A percentile compares a stretch with the other conserved stretches of the same genome.
Conservation (phyloP, 2,329 filamentous ascomycete genomes). For the Mollisia scopiformis region DNA sequence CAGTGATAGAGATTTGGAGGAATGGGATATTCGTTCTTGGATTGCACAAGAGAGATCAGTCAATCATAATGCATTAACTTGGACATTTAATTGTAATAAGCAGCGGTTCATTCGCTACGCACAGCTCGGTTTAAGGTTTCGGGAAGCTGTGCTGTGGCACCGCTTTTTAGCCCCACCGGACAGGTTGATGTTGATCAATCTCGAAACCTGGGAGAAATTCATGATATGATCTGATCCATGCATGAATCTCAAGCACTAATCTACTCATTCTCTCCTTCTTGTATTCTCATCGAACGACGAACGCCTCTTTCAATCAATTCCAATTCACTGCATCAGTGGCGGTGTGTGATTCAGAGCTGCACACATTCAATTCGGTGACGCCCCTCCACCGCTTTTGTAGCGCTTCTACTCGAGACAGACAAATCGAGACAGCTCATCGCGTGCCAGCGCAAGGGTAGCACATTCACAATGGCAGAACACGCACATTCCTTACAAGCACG, state of each 20-base stretch:
- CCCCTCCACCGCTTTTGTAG: background rate
- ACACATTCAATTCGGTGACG: background rate
- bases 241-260: background rate
- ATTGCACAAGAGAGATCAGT: too few species aligned
- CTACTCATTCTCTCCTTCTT: background rate
- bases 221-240: background rate
- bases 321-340: background rate
- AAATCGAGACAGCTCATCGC: background rate
- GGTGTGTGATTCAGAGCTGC: background rate
- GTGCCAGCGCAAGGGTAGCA: background rate
- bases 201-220: background rate
- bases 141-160: background rate
- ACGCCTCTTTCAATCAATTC: background rate
- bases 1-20: too few species aligned
- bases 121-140: background rate
- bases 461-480: conserved; percentile 5
- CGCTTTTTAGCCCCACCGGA: background rate
- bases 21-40: too few species aligned
- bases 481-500: background rate
- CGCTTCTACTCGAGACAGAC: conserved; percentile 2
- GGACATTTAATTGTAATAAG: background rate
- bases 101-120: background rate
- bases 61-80: background rate
- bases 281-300: background rate
- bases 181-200: conserved; percentile 1